phyloP scores from a whole-genome alignment of 805 yeast genomes.

The Tetrapisispora phaffii region DNA sequence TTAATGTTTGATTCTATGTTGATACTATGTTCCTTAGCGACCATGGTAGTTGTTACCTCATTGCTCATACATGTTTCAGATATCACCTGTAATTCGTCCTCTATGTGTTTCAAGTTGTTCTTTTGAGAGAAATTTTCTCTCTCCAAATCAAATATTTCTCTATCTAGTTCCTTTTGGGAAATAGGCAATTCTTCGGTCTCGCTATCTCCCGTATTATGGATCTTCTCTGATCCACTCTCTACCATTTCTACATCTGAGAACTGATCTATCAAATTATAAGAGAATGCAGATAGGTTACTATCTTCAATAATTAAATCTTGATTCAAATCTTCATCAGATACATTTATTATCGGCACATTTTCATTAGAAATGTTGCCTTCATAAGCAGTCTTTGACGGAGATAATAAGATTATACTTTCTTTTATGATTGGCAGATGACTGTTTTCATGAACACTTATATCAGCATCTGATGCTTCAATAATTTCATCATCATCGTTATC shows the following conservation, averaged over 20 bases:
- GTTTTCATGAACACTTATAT: not conserved
- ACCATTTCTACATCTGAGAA: constrained; percentile 18
- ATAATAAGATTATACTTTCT: constrained; percentile 20
- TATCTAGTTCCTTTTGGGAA: not conserved
- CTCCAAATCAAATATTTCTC: constrained; percentile 27
- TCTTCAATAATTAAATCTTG: constrained; percentile 6
- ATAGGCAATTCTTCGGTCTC: constrained; percentile 4
- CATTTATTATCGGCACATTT: not conserved
- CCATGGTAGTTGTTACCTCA: not conserved
- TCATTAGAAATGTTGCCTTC: not conserved
- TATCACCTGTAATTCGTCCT: constrained; percentile 17
- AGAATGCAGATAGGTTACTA: constrained; percentile 2
- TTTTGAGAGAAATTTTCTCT: constrained; percentile 23
- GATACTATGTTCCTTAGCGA: not conserved
- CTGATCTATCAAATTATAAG: constrained; percentile 10
- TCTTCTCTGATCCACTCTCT: constrained; percentile 13
- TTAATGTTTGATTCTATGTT: too few relatives aligned
- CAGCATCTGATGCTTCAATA: constrained; percentile 3
- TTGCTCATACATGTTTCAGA: constrained; percentile 11
- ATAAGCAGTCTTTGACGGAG: constrained; percentile 11
- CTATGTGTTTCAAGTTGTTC: constrained; percentile 8
- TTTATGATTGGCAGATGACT: not conserved
- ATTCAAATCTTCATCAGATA: constrained; percentile 28
- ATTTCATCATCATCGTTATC: constrained; percentile 5
- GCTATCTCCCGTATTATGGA: constrained; percentile 25